phyloP scores from a whole-genome alignment of 345 rosid species.

The Populus deltoides region DNA sequence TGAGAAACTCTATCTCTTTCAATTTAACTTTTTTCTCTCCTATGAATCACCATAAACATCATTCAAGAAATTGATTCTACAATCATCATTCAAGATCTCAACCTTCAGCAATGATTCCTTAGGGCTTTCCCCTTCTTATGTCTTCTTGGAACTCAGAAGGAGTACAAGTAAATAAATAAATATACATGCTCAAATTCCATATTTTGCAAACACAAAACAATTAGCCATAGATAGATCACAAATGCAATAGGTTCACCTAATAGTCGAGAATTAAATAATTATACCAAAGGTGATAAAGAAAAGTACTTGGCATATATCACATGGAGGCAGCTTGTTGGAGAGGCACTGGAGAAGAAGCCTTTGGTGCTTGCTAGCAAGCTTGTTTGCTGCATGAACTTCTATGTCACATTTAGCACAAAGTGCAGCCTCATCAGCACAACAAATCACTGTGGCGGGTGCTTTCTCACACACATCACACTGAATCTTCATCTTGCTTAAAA shows the following conservation, averaged over 20 bases:
- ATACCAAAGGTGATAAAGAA: background rate
- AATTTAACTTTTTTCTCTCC: background rate
- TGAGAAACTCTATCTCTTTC: background rate
- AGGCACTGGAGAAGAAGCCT: conserved; percentile 78
- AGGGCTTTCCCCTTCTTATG: background rate
- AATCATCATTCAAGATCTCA: background rate
- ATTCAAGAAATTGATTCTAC: background rate
- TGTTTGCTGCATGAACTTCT: conserved; percentile 92
- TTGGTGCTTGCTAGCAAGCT: conserved; percentile 95
- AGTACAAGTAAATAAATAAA: background rate
- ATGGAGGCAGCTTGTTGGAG: conserved; percentile 73
- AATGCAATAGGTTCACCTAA: background rate
- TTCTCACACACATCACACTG: conserved; percentile 98
- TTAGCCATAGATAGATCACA: background rate
- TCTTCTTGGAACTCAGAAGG: background rate
- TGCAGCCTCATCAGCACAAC: conserved; percentile 99
- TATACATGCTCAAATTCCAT: background rate
- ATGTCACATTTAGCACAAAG: conserved; percentile 74
- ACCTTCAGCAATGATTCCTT: background rate
- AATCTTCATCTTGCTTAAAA: conserved; percentile 58
- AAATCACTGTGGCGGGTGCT: conserved; percentile 91
- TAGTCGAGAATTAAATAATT: background rate
- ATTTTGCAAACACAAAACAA: background rate
- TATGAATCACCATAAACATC: background rate
- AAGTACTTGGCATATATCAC: conserved; percentile 86